Evolutionary conservation across 108 stramenopile species (phyloP).

Genomic region (Cyclotella baltica): DNA sequence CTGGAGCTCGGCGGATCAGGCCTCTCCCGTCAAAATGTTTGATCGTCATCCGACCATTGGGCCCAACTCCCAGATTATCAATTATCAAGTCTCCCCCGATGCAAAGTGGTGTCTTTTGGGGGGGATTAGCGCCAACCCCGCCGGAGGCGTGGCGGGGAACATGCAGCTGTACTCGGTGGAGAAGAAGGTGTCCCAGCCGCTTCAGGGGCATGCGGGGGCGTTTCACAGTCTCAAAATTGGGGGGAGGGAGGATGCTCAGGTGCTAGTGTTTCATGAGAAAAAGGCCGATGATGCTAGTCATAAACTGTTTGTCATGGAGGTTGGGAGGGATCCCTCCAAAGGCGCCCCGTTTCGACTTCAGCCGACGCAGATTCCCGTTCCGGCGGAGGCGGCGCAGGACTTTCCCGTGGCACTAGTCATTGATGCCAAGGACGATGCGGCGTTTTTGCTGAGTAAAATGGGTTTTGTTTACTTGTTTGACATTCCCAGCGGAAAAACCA

Average conservation of each 20-base stretch:
- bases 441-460: slow-evolving; percentile 97
- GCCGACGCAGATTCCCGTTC: slow-evolving; percentile 92
- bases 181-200: slow-evolving; percentile 95
- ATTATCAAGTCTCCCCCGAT: slow-evolving; percentile 96
- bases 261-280: slow-evolving; percentile 97
- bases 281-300: slow-evolving; percentile 83
- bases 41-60: slow-evolving; percentile 94
- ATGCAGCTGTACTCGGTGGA: slow-evolving; percentile 99
- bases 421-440: slow-evolving; percentile 90
- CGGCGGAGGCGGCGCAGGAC: slow-evolving; percentile 95
- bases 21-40: slow-evolving; percentile 91
- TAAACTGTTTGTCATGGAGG: slow-evolving; percentile 97
- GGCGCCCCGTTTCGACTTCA: slow-evolving; percentile 92
- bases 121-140: slow-evolving; percentile 90
- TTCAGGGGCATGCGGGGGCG: slow-evolving; percentile 95
- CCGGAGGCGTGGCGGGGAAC: slow-evolving; percentile 86
- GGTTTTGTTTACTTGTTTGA: slow-evolving; percentile 99
- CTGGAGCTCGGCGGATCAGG: slow-evolving; percentile 86
- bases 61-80: slow-evolving; percentile 95
- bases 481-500: slow-evolving; percentile 93
- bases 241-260: slow-evolving; percentile 94
- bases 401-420: slow-evolving; percentile 95
- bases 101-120: slow-evolving; percentile 97
- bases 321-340: slow-evolving; percentile 95
- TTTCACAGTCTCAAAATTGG: slow-evolving; percentile 90